Base-by-base conservation (phyloP, 768 basidiomycete genomes). In the Leucosporidium yakuticum region DNA sequence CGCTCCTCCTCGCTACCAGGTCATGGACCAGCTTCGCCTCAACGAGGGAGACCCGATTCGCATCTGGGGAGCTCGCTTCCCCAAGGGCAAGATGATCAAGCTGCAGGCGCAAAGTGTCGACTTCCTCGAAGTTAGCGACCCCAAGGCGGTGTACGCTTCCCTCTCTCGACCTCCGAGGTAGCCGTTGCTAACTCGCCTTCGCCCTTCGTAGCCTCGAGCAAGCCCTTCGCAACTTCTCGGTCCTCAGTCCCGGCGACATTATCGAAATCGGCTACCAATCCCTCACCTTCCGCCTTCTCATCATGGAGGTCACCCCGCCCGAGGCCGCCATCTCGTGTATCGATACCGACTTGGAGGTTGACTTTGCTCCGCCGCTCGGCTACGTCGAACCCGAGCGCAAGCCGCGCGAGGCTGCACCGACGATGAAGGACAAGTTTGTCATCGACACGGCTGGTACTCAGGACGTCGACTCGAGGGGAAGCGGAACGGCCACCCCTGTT, bases 241-340 rank as follows among this genome's bases (percentile, higher is more conserved):
- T 86, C 23, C 82, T 99, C 31, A 92, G 94, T 0, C 90, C 93
- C 75, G 93, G 93, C 54, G 96, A 99, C 77, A 95, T 96, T 69
- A 91, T 99, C 77, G 96, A 98, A 80, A 95, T 99, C 76, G 86
- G 83, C n/a, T 97, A 99, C 80, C 98, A 98, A 78, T 87, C 87
- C 0, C 91, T 99, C 75, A 84, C 91, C 27, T 98, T 99, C 77
- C 91, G 93, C 60, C 84, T 99, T 56, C 85, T 97, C 53, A 87
- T 99, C 48, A 96, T 98, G 91, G 95, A 98, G 79, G 85, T 88
- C 17, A 84, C 82, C 55, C 92, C 93, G 2, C 89, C 88, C 12
- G 90, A 88, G 25, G 85, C 85, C 65, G 95, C 93, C 12, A 97
- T 99, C 74, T 86, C 82, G 58, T 85, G 97, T 61, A 80, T 96